A percentile compares a stretch with the other conserved stretches of the same genome.
These are phyloP conservation scores for Taphrina confusa DNA, from an alignment of 1,139 yeast species.

Conservation along the genomic window DNA sequence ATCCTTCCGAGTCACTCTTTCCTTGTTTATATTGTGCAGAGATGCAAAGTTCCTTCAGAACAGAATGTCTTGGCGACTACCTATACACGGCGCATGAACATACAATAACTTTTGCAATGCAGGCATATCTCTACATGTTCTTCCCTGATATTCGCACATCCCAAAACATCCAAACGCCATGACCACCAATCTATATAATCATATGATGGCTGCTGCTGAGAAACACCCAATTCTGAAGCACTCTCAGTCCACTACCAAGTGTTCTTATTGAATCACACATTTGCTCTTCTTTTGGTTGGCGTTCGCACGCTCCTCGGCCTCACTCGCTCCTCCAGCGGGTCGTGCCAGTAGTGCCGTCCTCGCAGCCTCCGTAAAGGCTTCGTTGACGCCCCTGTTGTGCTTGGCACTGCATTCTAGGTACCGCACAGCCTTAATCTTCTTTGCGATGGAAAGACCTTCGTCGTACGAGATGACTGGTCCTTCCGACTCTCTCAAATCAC, in stretches of 20 bases:
- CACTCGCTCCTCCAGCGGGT: constrained; percentile 70
- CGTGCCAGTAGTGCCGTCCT: constrained; percentile 91
- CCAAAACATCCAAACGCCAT: too few relatives aligned
- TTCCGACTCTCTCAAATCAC: constrained; percentile 70
- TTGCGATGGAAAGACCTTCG: constrained; percentile 84
- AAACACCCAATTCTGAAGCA: too few relatives aligned
- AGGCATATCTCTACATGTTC: neutral
- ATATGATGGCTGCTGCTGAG: too few relatives aligned
- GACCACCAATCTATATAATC: too few relatives aligned
- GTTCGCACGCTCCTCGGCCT: constrained; percentile 46
- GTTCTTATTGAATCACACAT: constrained; percentile 20
- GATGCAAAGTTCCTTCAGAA: too few relatives aligned
- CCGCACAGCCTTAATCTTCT: constrained; percentile 55
- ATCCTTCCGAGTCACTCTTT: too few relatives aligned
- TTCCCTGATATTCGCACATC: neutral
- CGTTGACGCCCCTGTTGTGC: constrained; percentile 91
- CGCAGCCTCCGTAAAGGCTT: constrained; percentile 96
- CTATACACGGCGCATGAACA: too few relatives aligned
- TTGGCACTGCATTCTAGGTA: constrained; percentile 82
- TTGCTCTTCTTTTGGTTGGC: constrained; percentile 10
- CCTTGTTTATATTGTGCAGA: constrained; percentile 3
- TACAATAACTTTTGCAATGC: neutral
- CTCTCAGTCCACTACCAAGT: too few relatives aligned
- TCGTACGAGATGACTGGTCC: constrained; percentile 64
- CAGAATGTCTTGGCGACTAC: too few relatives aligned